phyloP scores from a whole-genome alignment of 768 basidiomycete species.

The Panaeolus papilionaceus region DNA sequence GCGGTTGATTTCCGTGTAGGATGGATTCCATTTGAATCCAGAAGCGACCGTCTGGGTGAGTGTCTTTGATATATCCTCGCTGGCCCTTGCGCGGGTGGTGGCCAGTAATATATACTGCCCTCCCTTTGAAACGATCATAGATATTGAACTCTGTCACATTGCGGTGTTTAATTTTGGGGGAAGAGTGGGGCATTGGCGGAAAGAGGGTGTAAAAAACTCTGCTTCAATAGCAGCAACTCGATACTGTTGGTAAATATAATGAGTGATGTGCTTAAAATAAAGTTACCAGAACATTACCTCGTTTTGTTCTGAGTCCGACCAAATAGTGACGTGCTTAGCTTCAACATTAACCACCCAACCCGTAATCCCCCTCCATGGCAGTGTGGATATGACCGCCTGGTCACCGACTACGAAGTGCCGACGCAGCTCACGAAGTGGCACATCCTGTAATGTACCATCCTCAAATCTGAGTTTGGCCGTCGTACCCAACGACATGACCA shows the following conservation, averaged over 20 bases:
- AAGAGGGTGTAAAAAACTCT: background rate
- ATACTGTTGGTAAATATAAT: background rate
- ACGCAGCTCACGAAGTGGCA: background rate
- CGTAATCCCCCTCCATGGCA: background rate
- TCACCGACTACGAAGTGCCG: background rate
- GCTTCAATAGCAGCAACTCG: background rate
- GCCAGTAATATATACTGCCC: background rate
- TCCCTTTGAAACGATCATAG: background rate
- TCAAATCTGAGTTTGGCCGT: background rate
- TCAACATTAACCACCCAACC: background rate
- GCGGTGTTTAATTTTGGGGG: background rate
- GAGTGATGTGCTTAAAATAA: background rate
- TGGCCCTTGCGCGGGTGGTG: background rate
- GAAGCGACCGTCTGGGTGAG: background rate
- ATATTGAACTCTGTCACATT: background rate
- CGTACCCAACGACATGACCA: background rate
- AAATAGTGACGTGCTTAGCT: background rate
- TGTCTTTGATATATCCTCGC: background rate
- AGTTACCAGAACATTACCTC: background rate
- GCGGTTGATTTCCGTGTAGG: background rate
- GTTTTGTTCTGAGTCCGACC: background rate
- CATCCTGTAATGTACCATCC: background rate
- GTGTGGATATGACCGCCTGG: background rate
- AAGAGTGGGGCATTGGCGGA: background rate
- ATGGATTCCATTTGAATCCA: background rate